These are phyloP conservation scores for Sequoia sempervirens DNA, from an alignment of 75 land plant species.

Conservation along the genomic window DNA sequence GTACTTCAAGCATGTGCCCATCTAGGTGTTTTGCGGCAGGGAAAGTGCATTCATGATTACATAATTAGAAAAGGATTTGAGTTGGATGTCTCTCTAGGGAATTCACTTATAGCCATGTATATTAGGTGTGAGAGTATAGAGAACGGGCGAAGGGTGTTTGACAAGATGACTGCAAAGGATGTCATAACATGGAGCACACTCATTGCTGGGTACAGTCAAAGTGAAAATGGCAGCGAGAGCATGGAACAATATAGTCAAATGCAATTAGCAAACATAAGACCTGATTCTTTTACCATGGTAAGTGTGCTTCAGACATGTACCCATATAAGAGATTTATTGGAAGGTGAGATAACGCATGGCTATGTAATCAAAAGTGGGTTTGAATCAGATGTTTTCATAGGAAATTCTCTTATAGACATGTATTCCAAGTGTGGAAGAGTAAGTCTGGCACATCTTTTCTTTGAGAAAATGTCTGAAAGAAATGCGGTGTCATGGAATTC, in stretches of 20 bases:
- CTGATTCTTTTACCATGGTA: constrained; percentile 11
- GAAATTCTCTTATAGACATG: constrained; percentile 13
- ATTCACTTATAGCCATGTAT: constrained; percentile 14
- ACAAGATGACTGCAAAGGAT: constrained; percentile 8
- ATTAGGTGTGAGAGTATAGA: constrained; percentile 13
- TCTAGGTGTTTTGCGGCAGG: constrained; percentile 23
- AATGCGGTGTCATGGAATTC: constrained; percentile 24
- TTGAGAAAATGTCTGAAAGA: constrained; percentile 15
- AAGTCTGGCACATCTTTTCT: constrained; percentile 14
- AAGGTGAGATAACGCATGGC: constrained; percentile 16
- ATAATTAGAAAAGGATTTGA: constrained; percentile 15
- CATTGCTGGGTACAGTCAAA: constrained; percentile 11
- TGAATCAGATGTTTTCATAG: constrained; percentile 14
- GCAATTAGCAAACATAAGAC: constrained; percentile 2
- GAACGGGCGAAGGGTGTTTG: constrained; percentile 13
- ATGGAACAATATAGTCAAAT: constrained; percentile 8
- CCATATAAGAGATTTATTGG: constrained; percentile 1
- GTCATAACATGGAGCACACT: constrained; percentile 19
- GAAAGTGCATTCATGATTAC: constrained; percentile 13
- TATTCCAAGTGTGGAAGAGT: constrained; percentile 22
- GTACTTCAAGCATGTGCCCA: constrained; percentile 41
- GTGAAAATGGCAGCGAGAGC: constrained; percentile 9
- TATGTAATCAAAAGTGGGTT: constrained; percentile 16
- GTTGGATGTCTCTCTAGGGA: constrained; percentile 13
- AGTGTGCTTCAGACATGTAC: constrained; percentile 16